phyloP scores from a whole-genome alignment of 2,329 filamentous ascomycete species.

The Aspergillus neoniger region DNA sequence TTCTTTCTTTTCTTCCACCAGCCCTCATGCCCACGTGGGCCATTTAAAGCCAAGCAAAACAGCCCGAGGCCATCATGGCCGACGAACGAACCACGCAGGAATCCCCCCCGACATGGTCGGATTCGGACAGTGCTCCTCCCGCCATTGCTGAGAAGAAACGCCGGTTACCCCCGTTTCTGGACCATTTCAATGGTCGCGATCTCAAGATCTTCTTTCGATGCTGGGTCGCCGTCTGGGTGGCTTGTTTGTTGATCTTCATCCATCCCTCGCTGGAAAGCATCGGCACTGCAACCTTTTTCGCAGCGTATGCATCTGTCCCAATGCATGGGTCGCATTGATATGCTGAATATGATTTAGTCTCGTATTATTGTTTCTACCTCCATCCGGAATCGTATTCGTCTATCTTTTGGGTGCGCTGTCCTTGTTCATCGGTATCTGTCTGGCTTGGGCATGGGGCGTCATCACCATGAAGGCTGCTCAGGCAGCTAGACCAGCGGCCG shows the following conservation, averaged over 20 bases:
- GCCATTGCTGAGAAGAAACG: background rate
- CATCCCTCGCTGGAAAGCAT: slow-evolving; percentile 43
- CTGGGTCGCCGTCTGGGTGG: slow-evolving; percentile 50
- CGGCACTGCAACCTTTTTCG: slow-evolving; percentile 52
- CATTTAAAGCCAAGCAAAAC: background rate
- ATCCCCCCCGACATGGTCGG: background rate
- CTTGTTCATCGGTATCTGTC: slow-evolving; percentile 49
- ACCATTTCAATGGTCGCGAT: slow-evolving; percentile 52
- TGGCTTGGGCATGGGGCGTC: slow-evolving; percentile 55
- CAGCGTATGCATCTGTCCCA: slow-evolving; percentile 5
- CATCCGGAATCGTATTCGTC: slow-evolving; percentile 50
- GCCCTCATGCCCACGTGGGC: background rate
- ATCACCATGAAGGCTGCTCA: slow-evolving; percentile 53
- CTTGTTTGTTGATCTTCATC: slow-evolving; percentile 52
- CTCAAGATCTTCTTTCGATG: slow-evolving; percentile 53
- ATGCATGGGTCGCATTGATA: background rate
- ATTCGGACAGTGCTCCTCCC: background rate
- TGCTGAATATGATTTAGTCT: slow-evolving; percentile 21
- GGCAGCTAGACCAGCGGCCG: slow-evolving; percentile 45
- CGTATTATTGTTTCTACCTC: slow-evolving; percentile 50
- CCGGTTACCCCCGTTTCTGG: slow-evolving; percentile 28
- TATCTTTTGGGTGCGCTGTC: slow-evolving; percentile 48
- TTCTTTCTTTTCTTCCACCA: background rate
- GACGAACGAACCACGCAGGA: background rate
- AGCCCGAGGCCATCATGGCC: background rate